phyloP scores from a whole-genome alignment of 495 filamentous ascomycete species.

The Peziza echinospora region DNA sequence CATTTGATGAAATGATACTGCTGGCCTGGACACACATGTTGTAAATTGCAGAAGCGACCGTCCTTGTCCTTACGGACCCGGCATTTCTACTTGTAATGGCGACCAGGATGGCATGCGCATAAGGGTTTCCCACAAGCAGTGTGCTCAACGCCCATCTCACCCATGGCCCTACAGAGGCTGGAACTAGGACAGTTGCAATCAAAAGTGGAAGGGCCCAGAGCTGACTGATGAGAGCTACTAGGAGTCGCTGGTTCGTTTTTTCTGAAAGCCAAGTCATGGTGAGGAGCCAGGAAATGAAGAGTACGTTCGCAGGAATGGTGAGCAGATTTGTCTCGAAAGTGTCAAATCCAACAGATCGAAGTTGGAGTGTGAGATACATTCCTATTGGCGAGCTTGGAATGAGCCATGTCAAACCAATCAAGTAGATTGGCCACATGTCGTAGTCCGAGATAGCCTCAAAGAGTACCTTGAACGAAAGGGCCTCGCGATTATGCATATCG shows the following conservation, averaged over 20 bases:
- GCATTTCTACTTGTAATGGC: constrained; percentile 44
- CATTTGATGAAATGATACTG: constrained; percentile 40
- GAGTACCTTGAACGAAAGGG: constrained; percentile 34
- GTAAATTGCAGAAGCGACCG: constrained; percentile 42
- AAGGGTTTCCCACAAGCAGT: constrained; percentile 34
- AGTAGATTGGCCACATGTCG: constrained; percentile 51
- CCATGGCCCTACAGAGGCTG: constrained; percentile 25
- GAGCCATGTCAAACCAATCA: constrained; percentile 35
- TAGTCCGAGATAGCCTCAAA: constrained; percentile 40
- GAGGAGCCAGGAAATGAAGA: constrained; percentile 20
- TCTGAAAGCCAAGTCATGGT: constrained; percentile 38
- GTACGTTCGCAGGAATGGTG: constrained; percentile 25
- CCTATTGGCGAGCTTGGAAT: constrained; percentile 32
- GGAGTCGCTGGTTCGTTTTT: constrained; percentile 32
- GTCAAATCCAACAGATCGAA: constrained; percentile 38
- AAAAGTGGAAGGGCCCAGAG: constrained; percentile 38
- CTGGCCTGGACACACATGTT: constrained; percentile 54
- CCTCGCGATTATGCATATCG: constrained; percentile 37
- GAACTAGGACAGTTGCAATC: constrained; percentile 28
- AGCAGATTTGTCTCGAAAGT: constrained; percentile 50
- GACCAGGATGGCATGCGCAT: constrained; percentile 39
- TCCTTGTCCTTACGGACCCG: constrained; percentile 44
- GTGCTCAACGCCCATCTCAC: constrained; percentile 34
- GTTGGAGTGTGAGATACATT: constrained; percentile 39
- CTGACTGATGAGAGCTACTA: constrained; percentile 28